Evolutionary conservation across 23 red algal species (phyloP).

Genomic region (Gracilaria gracilis): DNA sequence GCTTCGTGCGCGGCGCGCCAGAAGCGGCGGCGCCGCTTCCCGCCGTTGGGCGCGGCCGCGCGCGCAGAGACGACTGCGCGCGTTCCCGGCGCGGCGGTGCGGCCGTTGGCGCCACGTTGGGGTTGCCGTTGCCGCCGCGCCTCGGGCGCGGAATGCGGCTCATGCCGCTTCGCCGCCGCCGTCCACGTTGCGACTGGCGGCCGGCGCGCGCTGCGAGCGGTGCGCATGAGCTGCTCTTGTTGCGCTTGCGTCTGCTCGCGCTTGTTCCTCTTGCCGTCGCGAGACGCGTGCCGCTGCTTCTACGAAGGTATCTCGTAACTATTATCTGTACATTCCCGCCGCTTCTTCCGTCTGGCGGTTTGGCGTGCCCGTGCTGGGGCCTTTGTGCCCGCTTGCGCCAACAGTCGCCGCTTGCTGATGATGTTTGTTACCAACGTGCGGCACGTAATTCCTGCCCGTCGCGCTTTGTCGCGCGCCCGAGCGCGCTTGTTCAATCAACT

Average conservation of each 20-base stretch:
- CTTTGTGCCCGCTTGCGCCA: no score
- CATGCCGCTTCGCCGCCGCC: background rate
- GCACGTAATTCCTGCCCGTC: background rate
- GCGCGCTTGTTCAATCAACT: no score
- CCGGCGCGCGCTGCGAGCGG: no score
- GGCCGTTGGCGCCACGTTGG: conserved; percentile 13
- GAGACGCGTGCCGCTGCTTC: no score
- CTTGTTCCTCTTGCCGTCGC: no score
- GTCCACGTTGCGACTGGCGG: background rate
- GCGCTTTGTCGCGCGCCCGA: no score
- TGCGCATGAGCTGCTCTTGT: no score
- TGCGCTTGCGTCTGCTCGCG: no score
- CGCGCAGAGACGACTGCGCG: background rate
- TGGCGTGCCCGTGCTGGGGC: background rate
- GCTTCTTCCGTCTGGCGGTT: background rate
- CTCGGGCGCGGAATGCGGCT: background rate
- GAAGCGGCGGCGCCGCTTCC: background rate
- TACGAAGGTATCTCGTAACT: no score
- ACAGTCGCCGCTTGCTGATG: background rate
- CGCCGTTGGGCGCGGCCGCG: no score
- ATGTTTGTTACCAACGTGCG: conserved; percentile 2
- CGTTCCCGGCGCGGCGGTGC: background rate
- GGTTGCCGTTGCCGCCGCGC: background rate
- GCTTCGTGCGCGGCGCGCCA: background rate
- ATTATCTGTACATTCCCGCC: background rate